A percentile compares a stretch with the other conserved stretches of the same genome.
These are phyloP conservation scores for Aspergillus persii DNA, from an alignment of 2,329 filamentous ascomycete species.

Conservation along the genomic window DNA sequence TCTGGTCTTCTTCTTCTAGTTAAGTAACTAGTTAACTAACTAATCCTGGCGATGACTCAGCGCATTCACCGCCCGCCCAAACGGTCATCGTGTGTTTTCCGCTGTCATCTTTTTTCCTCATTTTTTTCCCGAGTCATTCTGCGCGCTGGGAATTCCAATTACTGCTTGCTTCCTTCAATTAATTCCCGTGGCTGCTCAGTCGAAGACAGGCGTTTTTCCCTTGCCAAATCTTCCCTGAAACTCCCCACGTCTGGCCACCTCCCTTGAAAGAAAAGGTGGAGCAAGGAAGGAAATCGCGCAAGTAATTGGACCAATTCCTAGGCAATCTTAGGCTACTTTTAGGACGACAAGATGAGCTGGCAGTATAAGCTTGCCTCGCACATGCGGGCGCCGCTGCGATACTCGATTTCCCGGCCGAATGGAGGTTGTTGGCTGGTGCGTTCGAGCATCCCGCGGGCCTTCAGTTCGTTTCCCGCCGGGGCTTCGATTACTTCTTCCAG, in stretches of 20 bases:
- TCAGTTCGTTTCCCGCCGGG: conserved; percentile 16
- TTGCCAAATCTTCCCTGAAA: not conserved
- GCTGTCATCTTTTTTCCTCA: not conserved
- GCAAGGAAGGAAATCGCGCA: conserved; percentile 4
- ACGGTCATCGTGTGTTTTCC: not conserved
- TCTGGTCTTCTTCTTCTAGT: too few relatives aligned
- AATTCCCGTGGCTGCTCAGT: too few relatives aligned
- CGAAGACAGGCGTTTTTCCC: too few relatives aligned
- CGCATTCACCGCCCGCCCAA: not conserved
- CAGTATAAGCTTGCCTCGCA: conserved; percentile 30
- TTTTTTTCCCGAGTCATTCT: not conserved
- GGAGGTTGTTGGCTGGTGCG: conserved; percentile 23
- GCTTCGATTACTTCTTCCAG: not conserved
- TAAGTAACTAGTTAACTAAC: too few relatives aligned
- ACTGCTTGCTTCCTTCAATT: not conserved
- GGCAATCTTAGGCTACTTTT: not conserved
- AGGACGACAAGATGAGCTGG: conserved; percentile 26
- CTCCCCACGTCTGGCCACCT: conserved; percentile 7
- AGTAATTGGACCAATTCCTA: conserved; percentile 2
- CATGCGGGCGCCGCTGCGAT: conserved; percentile 32
- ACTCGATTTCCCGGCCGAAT: conserved; percentile 30
- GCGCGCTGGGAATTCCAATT: not conserved
- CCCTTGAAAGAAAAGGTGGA: not conserved
- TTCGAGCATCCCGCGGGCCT: conserved; percentile 10
- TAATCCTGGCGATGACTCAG: not conserved